Evolutionary conservation across 2,329 filamentous ascomycete genomes (phyloP).

Genomic region (Sarocladium brachiariae): DNA sequence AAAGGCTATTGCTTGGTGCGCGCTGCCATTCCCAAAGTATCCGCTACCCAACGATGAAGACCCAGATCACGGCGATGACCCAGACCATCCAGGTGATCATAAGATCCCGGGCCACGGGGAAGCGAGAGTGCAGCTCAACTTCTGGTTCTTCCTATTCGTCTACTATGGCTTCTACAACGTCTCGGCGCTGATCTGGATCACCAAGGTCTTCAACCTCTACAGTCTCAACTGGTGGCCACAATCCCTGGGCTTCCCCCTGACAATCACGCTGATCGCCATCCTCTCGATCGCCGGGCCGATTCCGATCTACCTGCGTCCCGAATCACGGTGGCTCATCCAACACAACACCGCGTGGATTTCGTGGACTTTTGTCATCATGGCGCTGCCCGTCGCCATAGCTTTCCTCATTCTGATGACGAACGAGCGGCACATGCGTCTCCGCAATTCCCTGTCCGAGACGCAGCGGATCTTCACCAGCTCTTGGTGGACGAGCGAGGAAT

Average conservation of each 20-base stretch:
- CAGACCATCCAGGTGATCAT: conserved; percentile 22
- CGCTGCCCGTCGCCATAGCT: conserved; percentile 59
- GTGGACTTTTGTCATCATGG: conserved; percentile 66
- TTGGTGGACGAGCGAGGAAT: conserved; percentile 55
- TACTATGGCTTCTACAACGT: conserved; percentile 66
- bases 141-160: conserved; percentile 65
- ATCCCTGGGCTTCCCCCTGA: conserved; percentile 57
- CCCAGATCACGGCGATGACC: conserved; percentile 15
- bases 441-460: conserved; percentile 56
- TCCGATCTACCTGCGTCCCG: conserved; percentile 49
- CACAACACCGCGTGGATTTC: conserved; percentile 64
- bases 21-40: conserved; percentile 59
- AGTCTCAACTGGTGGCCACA: conserved; percentile 66
- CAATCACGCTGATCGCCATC: conserved; percentile 53
- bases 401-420: conserved; percentile 57
- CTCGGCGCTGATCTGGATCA: conserved; percentile 63
- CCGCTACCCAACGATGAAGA: conserved; percentile 35
- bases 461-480: conserved; percentile 60
- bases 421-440: conserved; percentile 55
- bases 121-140: conserved; percentile 58
- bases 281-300: conserved; percentile 54
- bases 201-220: conserved; percentile 66
- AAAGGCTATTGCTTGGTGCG: conserved; percentile 58
- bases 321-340: conserved; percentile 44
- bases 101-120: conserved; percentile 55